A percentile compares a stretch with the other conserved stretches of the same genome.
phyloP scores from a whole-genome alignment of 2,329 filamentous ascomycete genomes.

The Penicillium corylophilum region DNA sequence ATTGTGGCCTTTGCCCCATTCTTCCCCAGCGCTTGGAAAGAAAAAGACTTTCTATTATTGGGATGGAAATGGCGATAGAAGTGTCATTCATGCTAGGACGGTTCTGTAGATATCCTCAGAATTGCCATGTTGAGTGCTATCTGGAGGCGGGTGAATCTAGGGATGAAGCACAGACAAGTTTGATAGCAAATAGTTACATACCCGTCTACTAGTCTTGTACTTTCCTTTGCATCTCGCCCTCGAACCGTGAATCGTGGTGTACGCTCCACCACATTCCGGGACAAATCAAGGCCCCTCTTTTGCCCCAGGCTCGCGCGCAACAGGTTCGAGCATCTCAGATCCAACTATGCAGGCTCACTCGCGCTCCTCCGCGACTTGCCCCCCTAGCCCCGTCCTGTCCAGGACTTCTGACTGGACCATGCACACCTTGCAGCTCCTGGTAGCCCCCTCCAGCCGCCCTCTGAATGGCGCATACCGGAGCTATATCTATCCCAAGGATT shows the following conservation, averaged over 20 bases:
- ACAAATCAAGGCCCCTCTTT: background rate
- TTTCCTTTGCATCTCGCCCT: background rate
- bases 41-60: background rate
- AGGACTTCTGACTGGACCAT: background rate
- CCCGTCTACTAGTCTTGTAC: background rate
- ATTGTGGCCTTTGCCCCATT: background rate
- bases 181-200: background rate
- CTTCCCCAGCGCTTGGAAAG: background rate
- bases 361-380: conserved; percentile 11
- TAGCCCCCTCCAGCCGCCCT: conserved; percentile 12
- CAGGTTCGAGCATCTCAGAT: conserved; percentile 24
- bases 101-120: background rate
- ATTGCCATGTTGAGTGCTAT: background rate
- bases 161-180: conserved; percentile 11
- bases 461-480: conserved; percentile 23
- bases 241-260: background rate
- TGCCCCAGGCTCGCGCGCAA: conserved; percentile 10
- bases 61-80: background rate
- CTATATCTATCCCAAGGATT: conserved; percentile 29
- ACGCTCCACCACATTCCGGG: background rate
- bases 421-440: conserved; percentile 19
- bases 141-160: conserved; percentile 17
- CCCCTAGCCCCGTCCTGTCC: conserved; percentile 1
- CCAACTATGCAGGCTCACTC: conserved; percentile 24
- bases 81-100: background rate